A percentile compares a stretch with the other conserved stretches of the same genome.
Evolutionary conservation across 495 filamentous ascomycete genomes (phyloP).

Genomic region (Arthonia radiata): DNA sequence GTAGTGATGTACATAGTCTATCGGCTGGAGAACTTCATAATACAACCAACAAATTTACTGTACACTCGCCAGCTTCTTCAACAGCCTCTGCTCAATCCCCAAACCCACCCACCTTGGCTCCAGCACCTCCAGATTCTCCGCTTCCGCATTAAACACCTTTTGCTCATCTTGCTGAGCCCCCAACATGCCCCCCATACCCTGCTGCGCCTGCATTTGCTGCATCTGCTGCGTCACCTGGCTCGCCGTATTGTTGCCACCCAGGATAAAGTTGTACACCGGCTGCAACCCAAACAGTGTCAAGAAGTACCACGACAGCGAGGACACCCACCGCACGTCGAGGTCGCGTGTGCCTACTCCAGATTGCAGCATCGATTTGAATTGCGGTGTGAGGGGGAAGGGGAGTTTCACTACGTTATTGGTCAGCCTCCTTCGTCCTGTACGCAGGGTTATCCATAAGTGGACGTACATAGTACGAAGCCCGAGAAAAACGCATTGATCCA

Average conservation of each 20-base stretch:
- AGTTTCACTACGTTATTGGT: slow-evolving; percentile 60
- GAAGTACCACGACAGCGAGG: slow-evolving; percentile 95
- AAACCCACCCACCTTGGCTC: slow-evolving; percentile 80
- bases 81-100: slow-evolving; percentile 59
- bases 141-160: slow-evolving; percentile 75
- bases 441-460: no score
- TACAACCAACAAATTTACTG: no score
- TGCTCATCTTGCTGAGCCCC: slow-evolving; percentile 86
- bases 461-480: slow-evolving; percentile 85
- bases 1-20: no score
- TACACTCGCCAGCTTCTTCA: slow-evolving; percentile 16
- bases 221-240: slow-evolving; percentile 90
- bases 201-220: slow-evolving; percentile 50
- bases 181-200: slow-evolving; percentile 38
- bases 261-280: slow-evolving; percentile 90
- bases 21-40: no score
- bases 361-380: slow-evolving; percentile 98
- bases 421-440: no score
- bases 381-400: slow-evolving; percentile 91
- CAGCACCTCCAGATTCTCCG: slow-evolving; percentile 83
- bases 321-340: slow-evolving; percentile 94
- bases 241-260: slow-evolving; percentile 86
- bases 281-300: slow-evolving; percentile 88
- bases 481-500: slow-evolving; percentile 99
- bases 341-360: slow-evolving; percentile 86